Conservation (phyloP, 352 stramenopile species). For the Globisporangium ultimum region DNA sequence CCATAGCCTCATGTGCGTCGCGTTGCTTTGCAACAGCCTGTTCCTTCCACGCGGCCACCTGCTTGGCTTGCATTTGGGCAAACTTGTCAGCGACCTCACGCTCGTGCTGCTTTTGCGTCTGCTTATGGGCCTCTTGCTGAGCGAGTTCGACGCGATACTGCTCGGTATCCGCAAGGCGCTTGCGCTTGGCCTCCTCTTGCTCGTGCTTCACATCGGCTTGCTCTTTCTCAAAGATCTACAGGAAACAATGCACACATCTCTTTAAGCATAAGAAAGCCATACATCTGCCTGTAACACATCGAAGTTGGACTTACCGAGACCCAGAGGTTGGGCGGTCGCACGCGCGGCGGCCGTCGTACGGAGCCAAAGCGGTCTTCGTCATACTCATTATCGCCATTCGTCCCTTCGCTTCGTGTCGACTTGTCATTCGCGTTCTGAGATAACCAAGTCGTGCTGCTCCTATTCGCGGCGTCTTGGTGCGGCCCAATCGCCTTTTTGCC, state of each 20-base stretch:
- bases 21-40: conserved; percentile 32
- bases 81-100: conserved; percentile 31
- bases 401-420: neutral
- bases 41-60: conserved; percentile 39
- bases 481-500: neutral
- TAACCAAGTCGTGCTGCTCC: too few relatives aligned
- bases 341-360: conserved; percentile 40
- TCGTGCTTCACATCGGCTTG: conserved; percentile 49
- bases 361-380: conserved; percentile 58
- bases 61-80: conserved; percentile 30
- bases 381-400: conserved; percentile 33
- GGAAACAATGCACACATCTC: too few relatives aligned
- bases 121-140: conserved; percentile 43
- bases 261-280: too few relatives aligned
- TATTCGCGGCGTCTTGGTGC: neutral
- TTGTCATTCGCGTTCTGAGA: neutral
- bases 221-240: conserved; percentile 67
- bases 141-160: conserved; percentile 38
- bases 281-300: neutral
- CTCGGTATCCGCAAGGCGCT: conserved; percentile 30
- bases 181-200: conserved; percentile 39
- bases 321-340: conserved; percentile 54
- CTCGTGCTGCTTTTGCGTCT: conserved; percentile 21
- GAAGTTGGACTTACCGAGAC: conserved; percentile 27
- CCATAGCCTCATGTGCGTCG: conserved; percentile 25